Percentiles rank a stretch among this genome's conserved stretches.
Conservation (phyloP, 345 rosid species). For the Syzygium oleosum region DNA sequence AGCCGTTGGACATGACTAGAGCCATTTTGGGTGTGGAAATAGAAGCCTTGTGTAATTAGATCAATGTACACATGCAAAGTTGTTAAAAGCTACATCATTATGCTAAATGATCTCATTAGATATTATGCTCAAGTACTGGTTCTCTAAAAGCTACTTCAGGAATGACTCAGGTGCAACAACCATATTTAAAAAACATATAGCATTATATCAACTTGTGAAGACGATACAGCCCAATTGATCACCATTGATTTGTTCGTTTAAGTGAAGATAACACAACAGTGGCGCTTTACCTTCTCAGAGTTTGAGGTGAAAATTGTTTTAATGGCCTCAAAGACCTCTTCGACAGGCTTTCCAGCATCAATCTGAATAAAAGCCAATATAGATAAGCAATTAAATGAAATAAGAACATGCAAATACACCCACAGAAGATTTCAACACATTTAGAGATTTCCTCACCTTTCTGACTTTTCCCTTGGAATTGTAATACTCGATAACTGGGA, state of each 20-base stretch:
- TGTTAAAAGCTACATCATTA: neutral
- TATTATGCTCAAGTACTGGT: neutral
- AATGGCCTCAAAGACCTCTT: constrained; percentile 61
- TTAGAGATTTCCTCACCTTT: constrained; percentile 29
- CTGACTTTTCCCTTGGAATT: constrained; percentile 49
- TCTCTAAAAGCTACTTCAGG: neutral
- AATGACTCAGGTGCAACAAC: neutral
- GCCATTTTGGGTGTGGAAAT: neutral
- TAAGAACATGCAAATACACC: neutral
- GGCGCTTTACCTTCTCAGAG: constrained; percentile 34
- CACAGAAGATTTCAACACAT: neutral
- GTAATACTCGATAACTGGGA: constrained; percentile 46
- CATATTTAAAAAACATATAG: neutral
- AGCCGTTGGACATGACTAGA: neutral
- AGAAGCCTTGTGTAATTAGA: neutral
- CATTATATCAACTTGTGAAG: neutral
- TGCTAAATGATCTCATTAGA: neutral
- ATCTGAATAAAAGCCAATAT: constrained; percentile 24
- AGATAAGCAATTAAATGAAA: neutral
- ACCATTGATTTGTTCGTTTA: neutral
- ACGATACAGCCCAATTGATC: neutral
- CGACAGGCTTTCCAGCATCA: constrained; percentile 58
- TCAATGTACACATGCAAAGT: neutral
- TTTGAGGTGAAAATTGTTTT: constrained; percentile 32
- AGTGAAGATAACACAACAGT: neutral